Evolutionary conservation across 331 rosid species (phyloP).

Genomic region (Dryas integrifolia): DNA sequence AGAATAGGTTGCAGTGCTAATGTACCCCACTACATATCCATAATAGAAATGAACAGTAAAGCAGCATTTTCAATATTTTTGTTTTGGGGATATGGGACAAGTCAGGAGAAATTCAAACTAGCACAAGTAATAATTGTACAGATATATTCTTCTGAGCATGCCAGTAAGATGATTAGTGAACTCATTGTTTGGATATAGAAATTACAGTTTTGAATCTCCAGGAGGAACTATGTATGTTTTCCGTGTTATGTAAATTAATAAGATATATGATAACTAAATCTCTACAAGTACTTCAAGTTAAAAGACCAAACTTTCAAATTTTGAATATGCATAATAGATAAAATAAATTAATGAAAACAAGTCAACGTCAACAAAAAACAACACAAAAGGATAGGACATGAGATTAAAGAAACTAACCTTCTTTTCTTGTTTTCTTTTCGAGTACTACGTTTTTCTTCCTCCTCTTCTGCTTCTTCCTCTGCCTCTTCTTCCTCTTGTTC

Average conservation of each 20-base stretch:
- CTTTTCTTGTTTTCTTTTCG: slow-evolving; percentile 20
- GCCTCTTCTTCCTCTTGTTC: slow-evolving; percentile 20
- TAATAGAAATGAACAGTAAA: not conserved
- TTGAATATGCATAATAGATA: not conserved
- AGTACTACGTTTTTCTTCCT: not conserved
- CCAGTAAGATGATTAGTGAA: not conserved
- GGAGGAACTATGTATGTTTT: not conserved
- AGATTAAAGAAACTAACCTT: slow-evolving; percentile 22
- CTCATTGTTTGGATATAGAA: not conserved
- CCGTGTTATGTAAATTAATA: not conserved
- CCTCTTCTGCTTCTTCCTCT: slow-evolving; percentile 8
- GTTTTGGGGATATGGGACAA: not conserved
- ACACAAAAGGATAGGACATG: not conserved
- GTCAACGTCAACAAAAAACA: not conserved
- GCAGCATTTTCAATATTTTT: no score
- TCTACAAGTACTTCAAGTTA: not conserved
- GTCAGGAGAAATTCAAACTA: not conserved
- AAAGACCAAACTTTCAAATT: not conserved
- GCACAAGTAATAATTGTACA: not conserved
- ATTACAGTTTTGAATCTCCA: not conserved
- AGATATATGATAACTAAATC: not conserved
- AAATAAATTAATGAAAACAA: not conserved
- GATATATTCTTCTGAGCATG: not conserved
- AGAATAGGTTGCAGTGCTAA: not conserved
- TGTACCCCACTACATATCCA: not conserved